A percentile compares a stretch with the other conserved stretches of the same genome.
Conservation (phyloP, 257 asterid species). For the Solanum verrucosum region DNA sequence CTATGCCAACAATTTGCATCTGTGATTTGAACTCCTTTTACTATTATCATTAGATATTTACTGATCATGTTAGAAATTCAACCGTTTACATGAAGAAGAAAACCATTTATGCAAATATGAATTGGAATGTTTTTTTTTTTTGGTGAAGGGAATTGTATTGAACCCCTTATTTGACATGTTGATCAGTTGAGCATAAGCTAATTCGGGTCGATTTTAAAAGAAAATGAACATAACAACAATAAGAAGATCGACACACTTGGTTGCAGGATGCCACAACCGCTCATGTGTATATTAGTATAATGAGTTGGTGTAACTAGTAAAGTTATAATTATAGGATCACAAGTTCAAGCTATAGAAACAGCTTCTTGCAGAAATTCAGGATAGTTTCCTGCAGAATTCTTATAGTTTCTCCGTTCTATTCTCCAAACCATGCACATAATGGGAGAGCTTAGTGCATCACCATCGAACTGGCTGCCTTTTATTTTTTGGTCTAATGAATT, state of each 20-base stretch:
- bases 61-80: not conserved
- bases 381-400: not conserved
- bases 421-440: not conserved
- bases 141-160: not conserved
- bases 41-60: no score
- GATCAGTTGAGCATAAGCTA: not conserved
- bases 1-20: not conserved
- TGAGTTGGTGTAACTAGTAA: not conserved
- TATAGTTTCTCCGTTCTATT: no score
- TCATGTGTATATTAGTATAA: no score
- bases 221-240: not conserved
- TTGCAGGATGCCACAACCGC: no score
- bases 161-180: not conserved
- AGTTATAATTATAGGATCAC: not conserved
- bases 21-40: not conserved
- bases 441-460: not conserved
- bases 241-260: not conserved
- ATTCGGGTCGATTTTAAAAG: not conserved
- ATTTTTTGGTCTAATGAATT: not conserved
- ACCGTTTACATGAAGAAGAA: not conserved
- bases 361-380: not conserved
- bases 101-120: no score
- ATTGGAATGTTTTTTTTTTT: no score
- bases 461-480: not conserved
- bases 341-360: no score